Evolutionary conservation across 2,329 filamentous ascomycete species (phyloP).

Genomic region (Fusarium sp.): DNA sequence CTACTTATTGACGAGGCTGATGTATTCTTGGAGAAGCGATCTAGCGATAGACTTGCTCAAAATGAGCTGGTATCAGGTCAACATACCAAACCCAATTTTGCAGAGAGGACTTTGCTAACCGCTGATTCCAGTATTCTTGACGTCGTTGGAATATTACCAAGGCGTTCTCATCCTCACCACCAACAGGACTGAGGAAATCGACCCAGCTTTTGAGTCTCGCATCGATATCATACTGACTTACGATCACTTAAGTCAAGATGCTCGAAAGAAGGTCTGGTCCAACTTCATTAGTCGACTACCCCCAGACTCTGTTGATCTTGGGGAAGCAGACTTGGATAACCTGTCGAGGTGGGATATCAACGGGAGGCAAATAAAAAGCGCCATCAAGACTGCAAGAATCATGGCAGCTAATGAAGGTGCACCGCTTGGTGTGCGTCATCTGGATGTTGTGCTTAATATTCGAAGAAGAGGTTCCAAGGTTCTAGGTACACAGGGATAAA

Average conservation of each 20-base stretch:
- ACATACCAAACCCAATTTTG: rapidly evolving
- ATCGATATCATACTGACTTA: slow-evolving; percentile 57
- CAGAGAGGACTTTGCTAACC: not conserved
- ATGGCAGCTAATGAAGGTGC: slow-evolving; percentile 3
- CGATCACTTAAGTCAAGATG: slow-evolving; percentile 36
- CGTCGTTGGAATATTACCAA: slow-evolving; percentile 50
- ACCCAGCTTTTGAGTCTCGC: slow-evolving; percentile 57
- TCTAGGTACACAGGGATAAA: not conserved
- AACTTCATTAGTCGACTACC: not conserved
- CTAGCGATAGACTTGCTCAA: slow-evolving; percentile 37
- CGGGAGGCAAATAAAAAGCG: slow-evolving; percentile 37
- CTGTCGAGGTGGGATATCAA: slow-evolving; percentile 14
- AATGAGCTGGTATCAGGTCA: slow-evolving; percentile 46
- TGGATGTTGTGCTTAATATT: slow-evolving; percentile 15
- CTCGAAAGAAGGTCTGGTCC: slow-evolving; percentile 42
- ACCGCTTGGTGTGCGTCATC: not conserved
- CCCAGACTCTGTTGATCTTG: not conserved
- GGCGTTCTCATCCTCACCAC: slow-evolving; percentile 56
- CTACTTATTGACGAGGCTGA: slow-evolving; percentile 55
- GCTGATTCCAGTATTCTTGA: slow-evolving; percentile 32
- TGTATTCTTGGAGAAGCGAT: slow-evolving; percentile 50
- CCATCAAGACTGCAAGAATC: slow-evolving; percentile 17
- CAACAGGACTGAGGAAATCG: slow-evolving; percentile 55
- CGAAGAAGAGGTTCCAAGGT: slow-evolving; percentile 2
- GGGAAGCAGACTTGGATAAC: not conserved